Conservation (phyloP, 192 early-diverging fungal genomes). For the Coemansia sp. region DNA sequence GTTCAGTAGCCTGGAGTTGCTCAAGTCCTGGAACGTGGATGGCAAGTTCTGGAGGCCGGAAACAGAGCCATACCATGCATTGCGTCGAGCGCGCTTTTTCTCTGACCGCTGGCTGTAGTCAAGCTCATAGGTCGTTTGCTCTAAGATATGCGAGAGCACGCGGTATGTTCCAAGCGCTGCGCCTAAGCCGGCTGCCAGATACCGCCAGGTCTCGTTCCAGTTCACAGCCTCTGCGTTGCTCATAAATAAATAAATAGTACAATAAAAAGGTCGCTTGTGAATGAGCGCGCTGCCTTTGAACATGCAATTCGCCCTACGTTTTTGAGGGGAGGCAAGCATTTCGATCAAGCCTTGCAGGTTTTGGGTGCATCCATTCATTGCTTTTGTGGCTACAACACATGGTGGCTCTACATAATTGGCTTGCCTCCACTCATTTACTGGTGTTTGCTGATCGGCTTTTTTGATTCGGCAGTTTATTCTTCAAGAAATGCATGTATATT, state of each 20-base stretch:
- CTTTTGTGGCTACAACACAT: too few species aligned
- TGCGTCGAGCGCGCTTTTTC: conserved; percentile 8
- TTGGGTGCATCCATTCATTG: too few species aligned
- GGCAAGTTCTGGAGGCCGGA: background rate
- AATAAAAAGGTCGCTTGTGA: background rate
- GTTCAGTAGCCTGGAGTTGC: background rate
- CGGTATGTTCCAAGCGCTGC: conserved; percentile 28
- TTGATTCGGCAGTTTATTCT: too few species aligned
- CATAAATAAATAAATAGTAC: background rate
- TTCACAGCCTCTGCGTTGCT: background rate
- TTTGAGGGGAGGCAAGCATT: too few species aligned
- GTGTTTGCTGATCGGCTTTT: too few species aligned
- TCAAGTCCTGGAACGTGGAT: background rate
- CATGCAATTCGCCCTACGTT: too few species aligned
- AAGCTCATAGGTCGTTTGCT: conserved; percentile 31
- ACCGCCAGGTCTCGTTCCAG: conserved; percentile 8
- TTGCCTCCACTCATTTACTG: too few species aligned
- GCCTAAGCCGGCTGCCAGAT: conserved; percentile 4
- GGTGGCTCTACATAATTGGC: too few species aligned
- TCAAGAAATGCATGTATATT: background rate
- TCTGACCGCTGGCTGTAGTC: background rate
- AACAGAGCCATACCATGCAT: conserved; percentile 14
- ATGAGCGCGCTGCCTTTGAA: too few species aligned
- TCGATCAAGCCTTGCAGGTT: too few species aligned
- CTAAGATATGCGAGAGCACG: conserved; percentile 25